Evolutionary conservation across 352 stramenopile species (phyloP).

Genomic region (Pythium rishiriense): DNA sequence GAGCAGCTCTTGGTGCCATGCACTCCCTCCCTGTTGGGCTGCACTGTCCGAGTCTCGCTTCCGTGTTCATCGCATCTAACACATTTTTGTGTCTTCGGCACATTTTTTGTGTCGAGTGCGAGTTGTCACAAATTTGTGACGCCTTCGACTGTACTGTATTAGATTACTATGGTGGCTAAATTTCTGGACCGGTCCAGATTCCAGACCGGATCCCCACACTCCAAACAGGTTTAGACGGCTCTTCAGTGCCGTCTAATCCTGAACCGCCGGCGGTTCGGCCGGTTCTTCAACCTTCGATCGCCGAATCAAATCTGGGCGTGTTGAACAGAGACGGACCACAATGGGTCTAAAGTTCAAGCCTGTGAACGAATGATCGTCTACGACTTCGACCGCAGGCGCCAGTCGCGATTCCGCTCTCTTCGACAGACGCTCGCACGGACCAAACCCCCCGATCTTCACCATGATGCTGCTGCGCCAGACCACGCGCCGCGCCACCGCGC

Average conservation of each 20-base stretch:
- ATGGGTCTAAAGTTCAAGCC: conserved; percentile 19
- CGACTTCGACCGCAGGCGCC: not conserved
- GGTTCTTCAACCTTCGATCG: conserved; percentile 29
- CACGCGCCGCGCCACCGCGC: conserved; percentile 16
- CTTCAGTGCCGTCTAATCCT: conserved; percentile 12
- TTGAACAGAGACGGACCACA: conserved; percentile 14
- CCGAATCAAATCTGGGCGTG: conserved; percentile 13
- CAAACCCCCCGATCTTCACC: not conserved
- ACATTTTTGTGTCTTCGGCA: too few relatives aligned
- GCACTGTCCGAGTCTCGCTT: too few relatives aligned
- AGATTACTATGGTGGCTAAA: not conserved
- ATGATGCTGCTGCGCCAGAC: conserved; percentile 24
- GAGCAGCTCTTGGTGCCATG: too few relatives aligned
- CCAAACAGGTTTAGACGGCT: not conserved
- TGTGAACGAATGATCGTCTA: conserved; percentile 26
- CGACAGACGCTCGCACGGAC: not conserved
- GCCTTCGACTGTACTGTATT: not conserved
- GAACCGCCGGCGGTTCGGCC: conserved; percentile 7
- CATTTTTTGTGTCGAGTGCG: too few relatives aligned
- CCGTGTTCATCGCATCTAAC: too few relatives aligned
- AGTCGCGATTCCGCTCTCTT: conserved; percentile 14
- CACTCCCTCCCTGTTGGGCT: too few relatives aligned
- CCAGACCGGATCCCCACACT: too few relatives aligned
- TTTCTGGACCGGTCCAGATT: not conserved
- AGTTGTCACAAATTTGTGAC: not conserved